Base-by-base conservation (phyloP, 2,329 filamentous ascomycete genomes). In the Pestalotiopsis sp. region DNA sequence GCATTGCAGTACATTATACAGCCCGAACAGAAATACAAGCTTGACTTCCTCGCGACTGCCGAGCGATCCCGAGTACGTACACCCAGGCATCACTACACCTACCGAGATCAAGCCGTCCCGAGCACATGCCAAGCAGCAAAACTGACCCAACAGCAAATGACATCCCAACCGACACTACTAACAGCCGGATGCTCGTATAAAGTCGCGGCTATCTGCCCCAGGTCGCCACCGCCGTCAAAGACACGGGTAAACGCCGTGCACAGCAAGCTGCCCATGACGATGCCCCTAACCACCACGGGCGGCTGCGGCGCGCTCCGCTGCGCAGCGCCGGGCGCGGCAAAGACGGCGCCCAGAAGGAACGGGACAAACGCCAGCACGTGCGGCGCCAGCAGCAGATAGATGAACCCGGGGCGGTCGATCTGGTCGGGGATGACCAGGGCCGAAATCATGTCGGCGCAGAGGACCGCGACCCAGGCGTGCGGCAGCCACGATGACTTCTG, bases 121-220 rank as follows among this genome's bases (percentile, higher is more conserved):
- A 70, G 39, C 23, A 69, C 1, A 14, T 66, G 64, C 75, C 75
- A 76, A 9, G 69, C 62, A 2, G 31, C 64, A 31, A 70, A 73
- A 20, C 72, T 75, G 1, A 70, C 27, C 75, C 73, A 77, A 57
- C 74, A 77, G 61, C 72, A 75, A 4, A 77, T 72, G 14, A 75
- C 74, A 66, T 76, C 75, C 72, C 73, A 76, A 0, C 75, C 72
- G 20, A 76, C 75, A 25, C 74, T 75, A 58, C 72, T 76, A 5
- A 76, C 72, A 4, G 73, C 74, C 0, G 75, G 75, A 45, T 76
- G 75, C 57, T 74, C 71, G 56, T 75, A 68, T 4, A 52, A 14
- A n/a, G 45, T n/a, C n/a, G n/a, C n/a, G n/a, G n/a, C n/a, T n/a
- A 52, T 52, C 14, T 52, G 14, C 14, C n/a, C 45, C 45, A 52